Conservation (phyloP, 2,329 filamentous ascomycete species). For the Fusarium pseudograminearum region DNA sequence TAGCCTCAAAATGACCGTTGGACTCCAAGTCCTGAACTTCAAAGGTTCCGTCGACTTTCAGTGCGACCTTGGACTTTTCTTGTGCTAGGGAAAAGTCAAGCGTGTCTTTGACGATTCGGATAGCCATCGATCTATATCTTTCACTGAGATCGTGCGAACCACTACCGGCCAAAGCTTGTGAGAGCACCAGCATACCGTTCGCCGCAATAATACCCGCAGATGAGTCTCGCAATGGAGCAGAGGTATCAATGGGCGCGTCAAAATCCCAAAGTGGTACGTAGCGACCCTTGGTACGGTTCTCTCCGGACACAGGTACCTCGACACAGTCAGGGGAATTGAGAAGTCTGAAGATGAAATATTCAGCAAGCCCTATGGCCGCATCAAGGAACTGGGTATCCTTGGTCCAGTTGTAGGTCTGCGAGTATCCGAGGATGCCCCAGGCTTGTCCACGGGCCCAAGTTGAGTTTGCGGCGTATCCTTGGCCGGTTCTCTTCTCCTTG, state of each 20-base stretch:
- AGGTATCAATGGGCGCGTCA: constrained; percentile 56
- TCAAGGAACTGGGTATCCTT: constrained; percentile 58
- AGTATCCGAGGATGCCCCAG: constrained; percentile 64
- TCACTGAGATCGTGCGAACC: constrained; percentile 25
- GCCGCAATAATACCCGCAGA: constrained; percentile 56
- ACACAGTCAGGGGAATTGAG: constrained; percentile 51
- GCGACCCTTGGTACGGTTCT: constrained; percentile 32
- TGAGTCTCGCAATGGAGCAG: constrained; percentile 51
- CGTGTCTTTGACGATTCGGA: constrained; percentile 49
- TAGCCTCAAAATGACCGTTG: constrained; percentile 46
- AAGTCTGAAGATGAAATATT: constrained; percentile 62
- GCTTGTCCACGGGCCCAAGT: constrained; percentile 66
- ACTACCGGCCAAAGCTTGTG: constrained; percentile 48
- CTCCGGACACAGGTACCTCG: constrained; percentile 25
- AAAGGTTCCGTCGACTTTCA: background rate
- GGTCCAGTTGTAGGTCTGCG: constrained; percentile 63
- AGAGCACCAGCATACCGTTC: constrained; percentile 55
- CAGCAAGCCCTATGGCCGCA: constrained; percentile 59
- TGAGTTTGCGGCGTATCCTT: constrained; percentile 60
- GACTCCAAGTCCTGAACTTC: constrained; percentile 9
- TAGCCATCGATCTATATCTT: constrained; percentile 47
- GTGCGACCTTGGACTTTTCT: constrained; percentile 16
- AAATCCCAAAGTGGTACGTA: constrained; percentile 60
- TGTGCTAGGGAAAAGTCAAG: constrained; percentile 45
- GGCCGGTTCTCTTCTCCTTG: constrained; percentile 61